Conservation (phyloP, 169 alveolate genomes). For the Theileria equi region DNA sequence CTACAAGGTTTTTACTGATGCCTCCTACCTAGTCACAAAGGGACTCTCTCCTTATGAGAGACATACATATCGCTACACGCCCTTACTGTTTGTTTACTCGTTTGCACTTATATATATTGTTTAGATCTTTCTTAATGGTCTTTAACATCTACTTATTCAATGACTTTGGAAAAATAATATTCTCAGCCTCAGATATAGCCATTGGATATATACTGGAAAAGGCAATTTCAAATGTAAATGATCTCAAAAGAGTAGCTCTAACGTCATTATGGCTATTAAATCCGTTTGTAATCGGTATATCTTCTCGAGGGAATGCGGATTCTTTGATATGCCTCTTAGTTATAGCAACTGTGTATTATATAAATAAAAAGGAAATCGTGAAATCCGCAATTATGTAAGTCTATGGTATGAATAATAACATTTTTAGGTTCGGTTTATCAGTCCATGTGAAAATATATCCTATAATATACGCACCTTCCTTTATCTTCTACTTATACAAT, state of each 20-base stretch:
- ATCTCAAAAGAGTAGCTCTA: constrained; percentile 31
- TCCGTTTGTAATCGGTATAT: constrained; percentile 88
- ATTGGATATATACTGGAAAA: constrained; percentile 72
- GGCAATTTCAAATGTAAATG: constrained; percentile 23
- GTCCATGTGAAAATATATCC: constrained; percentile 96
- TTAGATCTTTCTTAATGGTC: constrained; percentile 71
- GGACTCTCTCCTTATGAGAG: constrained; percentile 94
- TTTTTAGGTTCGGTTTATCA: constrained; percentile 87
- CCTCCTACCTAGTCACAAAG: constrained; percentile 87
- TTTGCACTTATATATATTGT: neutral
- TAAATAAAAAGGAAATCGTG: constrained; percentile 43
- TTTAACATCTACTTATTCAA: constrained; percentile 67
- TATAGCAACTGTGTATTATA: constrained; percentile 63
- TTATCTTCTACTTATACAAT: constrained; percentile 69
- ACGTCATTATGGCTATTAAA: constrained; percentile 87
- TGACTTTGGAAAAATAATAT: constrained; percentile 86
- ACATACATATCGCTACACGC: constrained; percentile 97
- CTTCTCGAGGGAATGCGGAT: constrained; percentile 94
- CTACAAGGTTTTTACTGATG: constrained; percentile 95
- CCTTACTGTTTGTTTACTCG: constrained; percentile 76
- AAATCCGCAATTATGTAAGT: constrained; percentile 79
- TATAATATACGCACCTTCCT: constrained; percentile 90
- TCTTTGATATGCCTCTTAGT: constrained; percentile 72
- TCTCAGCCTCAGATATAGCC: constrained; percentile 81
- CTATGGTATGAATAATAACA: neutral